Conservation (phyloP, 169 alveolate species). For the Perkinsus olseni region DNA sequence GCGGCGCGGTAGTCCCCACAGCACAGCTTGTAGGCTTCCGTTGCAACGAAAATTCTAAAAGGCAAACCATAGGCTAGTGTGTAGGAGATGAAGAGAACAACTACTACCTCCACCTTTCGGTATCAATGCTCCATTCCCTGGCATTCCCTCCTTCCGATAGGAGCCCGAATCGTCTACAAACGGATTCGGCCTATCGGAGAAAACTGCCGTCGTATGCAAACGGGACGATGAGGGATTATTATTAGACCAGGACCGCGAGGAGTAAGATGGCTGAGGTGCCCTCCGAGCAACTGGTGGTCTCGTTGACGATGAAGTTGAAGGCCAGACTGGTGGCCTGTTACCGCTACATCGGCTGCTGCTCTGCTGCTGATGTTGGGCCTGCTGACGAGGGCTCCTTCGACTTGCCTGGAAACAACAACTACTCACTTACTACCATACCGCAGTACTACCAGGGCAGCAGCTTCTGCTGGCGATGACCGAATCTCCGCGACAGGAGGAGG, state of each 20-base stretch:
- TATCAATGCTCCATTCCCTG: background rate
- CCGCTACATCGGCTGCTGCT: no score
- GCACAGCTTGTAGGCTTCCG: background rate
- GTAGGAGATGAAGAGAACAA: background rate
- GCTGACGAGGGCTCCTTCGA: no score
- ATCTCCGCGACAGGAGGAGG: background rate
- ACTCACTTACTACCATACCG: no score
- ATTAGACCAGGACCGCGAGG: background rate
- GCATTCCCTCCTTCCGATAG: background rate
- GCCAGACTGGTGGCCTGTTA: background rate
- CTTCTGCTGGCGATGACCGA: background rate
- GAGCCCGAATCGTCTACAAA: background rate
- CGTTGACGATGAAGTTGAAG: background rate
- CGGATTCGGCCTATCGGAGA: background rate
- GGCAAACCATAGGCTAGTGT: background rate
- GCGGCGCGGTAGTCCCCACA: background rate
- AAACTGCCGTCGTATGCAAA: background rate
- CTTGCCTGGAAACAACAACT: no score
- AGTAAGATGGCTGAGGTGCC: background rate
- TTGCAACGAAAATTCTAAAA: background rate
- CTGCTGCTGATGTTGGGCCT: no score
- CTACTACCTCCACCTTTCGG: background rate
- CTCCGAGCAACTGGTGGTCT: background rate
- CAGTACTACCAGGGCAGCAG: background rate
- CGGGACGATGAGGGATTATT: background rate